Base-by-base conservation (phyloP, 179 eudicot species). In the Drosera spatulata region DNA sequence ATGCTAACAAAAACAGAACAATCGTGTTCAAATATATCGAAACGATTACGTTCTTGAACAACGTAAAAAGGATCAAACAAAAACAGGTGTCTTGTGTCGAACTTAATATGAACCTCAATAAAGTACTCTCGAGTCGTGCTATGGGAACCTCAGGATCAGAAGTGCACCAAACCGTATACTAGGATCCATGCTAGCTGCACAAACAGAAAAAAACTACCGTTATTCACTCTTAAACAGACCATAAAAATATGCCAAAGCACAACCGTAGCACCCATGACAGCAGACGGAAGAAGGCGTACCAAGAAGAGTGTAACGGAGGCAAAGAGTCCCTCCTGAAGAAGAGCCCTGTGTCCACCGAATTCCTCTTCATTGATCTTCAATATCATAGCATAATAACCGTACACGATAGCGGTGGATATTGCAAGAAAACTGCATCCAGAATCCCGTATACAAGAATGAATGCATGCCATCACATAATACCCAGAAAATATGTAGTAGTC, bases 281-380 rank as follows among this genome's bases (percentile, higher is more conserved):
- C 12, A n/a, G 9, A 22, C 7, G 2, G 38, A 38, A 2, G 10
- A 41, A 7, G 10, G 13, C 33, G 5, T 86, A 93, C 96, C 99
- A 93, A 77, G 78, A 93, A 93, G 58, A 93, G 85, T 49, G 86
- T 80, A 43, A 93, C 42, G 10, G 99, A 93, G 64, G 94, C 96
- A 71, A 93, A 93, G 41, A 93, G 87, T 11, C 99, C 99, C 75
- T 93, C 96, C 50, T 93, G 99, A 59, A 93, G 99, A 55, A 93
- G 90, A 60, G 99, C 82, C 41, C 93, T 89, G 59, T 93, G 99
- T 53, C 99, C 96, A 4, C 96, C 99, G 60, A 74, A 89, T 7
- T 93, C 99, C 78, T 22, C 33, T 22, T 22, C 33, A 22, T 22
- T 1, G 33, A 22, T 22, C 33, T 22, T 22, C 33, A 22, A 79